Conservation (phyloP, 768 basidiomycete genomes). For the Rhizopogon salebrosus region DNA sequence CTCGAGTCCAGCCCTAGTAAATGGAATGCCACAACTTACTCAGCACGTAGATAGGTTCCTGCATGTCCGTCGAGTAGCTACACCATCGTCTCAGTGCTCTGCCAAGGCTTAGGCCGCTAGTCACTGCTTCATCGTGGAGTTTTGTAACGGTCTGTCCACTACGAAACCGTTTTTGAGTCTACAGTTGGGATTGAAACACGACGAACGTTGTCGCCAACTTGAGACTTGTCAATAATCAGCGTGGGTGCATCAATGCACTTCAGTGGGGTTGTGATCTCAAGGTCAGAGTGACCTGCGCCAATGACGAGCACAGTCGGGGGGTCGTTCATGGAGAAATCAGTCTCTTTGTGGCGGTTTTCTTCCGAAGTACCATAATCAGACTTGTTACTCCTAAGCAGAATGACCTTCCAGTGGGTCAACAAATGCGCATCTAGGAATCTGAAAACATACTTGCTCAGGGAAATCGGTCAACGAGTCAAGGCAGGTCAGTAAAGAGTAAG, state of each 20-base stretch:
- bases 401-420: conserved; percentile 18
- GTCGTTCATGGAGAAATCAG: conserved; percentile 41
- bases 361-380: conserved; percentile 56
- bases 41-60: conserved; percentile 53
- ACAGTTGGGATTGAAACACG: background rate
- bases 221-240: conserved; percentile 50
- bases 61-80: no score
- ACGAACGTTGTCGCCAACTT: conserved; percentile 43
- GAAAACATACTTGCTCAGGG: conserved; percentile 38
- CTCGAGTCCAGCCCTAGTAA: background rate
- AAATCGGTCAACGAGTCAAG: conserved; percentile 53
- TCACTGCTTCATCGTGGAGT: no score
- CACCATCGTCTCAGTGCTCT: no score
- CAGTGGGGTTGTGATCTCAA: conserved; percentile 62
- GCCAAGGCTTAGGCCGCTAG: no score
- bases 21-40: conserved; percentile 30
- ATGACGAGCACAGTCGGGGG: conserved; percentile 62
- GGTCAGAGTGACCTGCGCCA: conserved; percentile 64
- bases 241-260: conserved; percentile 50
- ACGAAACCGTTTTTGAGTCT: background rate
- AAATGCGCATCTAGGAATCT: background rate
- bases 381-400: conserved; percentile 35
- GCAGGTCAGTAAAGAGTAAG: conserved; percentile 53
- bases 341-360: conserved; percentile 35
- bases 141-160: conserved; percentile 38